Evolutionary conservation across 257 asterid species (phyloP).

Genomic region (Fraxinus anomala): DNA sequence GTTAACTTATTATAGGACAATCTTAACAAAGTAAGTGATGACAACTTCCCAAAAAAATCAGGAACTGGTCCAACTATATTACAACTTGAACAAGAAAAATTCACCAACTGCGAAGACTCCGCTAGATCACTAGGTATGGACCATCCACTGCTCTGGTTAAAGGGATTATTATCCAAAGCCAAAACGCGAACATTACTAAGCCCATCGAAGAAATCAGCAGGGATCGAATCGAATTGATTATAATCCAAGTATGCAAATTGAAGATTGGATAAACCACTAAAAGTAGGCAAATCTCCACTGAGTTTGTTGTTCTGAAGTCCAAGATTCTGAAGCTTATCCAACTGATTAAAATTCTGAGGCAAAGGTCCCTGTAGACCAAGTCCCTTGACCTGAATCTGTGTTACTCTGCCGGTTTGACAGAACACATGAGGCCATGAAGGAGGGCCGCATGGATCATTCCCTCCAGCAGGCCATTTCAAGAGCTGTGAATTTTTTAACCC

Average conservation of each 20-base stretch:
- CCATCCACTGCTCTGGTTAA: constrained; percentile 73
- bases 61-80: constrained; percentile 71
- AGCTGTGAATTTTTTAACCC: constrained; percentile 67
- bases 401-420: constrained; percentile 67
- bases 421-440: constrained; percentile 76
- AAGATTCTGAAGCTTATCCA: constrained; percentile 53
- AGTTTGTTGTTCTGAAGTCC: constrained; percentile 74
- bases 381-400: constrained; percentile 80
- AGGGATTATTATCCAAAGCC: constrained; percentile 73
- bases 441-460: constrained; percentile 80
- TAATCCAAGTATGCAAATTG: constrained; percentile 62
- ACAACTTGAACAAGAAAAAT: constrained; percentile 68
- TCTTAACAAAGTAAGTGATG: constrained; percentile 51
- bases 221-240: constrained; percentile 65
- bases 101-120: constrained; percentile 58
- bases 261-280: constrained; percentile 67
- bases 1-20: constrained; percentile 56
- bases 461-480: constrained; percentile 65
- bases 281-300: constrained; percentile 60
- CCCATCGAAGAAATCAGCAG: constrained; percentile 69
- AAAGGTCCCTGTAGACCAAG: constrained; percentile 69
- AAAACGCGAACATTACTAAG: constrained; percentile 51
- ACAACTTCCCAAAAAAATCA: constrained; percentile 62
- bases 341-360: constrained; percentile 66
- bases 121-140: constrained; percentile 54